These are phyloP conservation scores for Kluyveromyces lactis DNA, from an alignment of 805 yeast species.

Conservation along the genomic window DNA sequence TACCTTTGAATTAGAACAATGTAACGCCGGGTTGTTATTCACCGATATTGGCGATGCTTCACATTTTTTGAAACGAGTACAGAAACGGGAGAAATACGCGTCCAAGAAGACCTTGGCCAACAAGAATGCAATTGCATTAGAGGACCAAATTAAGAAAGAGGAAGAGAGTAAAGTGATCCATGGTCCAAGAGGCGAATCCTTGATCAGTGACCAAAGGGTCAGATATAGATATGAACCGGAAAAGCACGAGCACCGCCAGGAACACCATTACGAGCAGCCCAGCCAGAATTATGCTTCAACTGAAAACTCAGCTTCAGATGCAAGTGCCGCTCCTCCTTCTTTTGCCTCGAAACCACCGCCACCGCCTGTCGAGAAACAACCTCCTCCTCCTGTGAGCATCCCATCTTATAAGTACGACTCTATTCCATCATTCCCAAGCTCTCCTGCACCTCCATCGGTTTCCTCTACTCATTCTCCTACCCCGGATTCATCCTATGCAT, in stretches of 20 bases:
- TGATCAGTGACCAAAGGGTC: constrained; percentile 24
- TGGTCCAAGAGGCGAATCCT: constrained; percentile 40
- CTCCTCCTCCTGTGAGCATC: no score
- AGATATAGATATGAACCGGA: constrained; percentile 22
- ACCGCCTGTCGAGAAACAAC: constrained; percentile 10
- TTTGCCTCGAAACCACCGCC: constrained; percentile 9
- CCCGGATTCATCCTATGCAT: constrained; percentile 5
- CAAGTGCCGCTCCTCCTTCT: constrained; percentile 15
- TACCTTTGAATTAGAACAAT: constrained; percentile 86
- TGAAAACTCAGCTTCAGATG: constrained; percentile 7
- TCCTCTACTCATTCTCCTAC: constrained; percentile 10
- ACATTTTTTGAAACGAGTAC: constrained; percentile 73
- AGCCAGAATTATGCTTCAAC: constrained; percentile 17
- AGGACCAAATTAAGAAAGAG: constrained; percentile 49
- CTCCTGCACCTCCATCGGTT: constrained; percentile 17
- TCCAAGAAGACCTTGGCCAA: constrained; percentile 79
- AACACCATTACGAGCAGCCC: constrained; percentile 32
- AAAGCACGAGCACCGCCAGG: constrained; percentile 25
- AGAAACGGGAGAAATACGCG: constrained; percentile 69
- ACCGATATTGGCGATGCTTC: constrained; percentile 85
- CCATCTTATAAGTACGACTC: constrained; percentile 8
- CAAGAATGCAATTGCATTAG: constrained; percentile 79
- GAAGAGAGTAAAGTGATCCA: constrained; percentile 61
- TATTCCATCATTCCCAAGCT: constrained; percentile 18
- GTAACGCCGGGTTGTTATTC: constrained; percentile 77